Base-by-base conservation (phyloP, 2,329 filamentous ascomycete species). In the Calonectria pteridis region DNA sequence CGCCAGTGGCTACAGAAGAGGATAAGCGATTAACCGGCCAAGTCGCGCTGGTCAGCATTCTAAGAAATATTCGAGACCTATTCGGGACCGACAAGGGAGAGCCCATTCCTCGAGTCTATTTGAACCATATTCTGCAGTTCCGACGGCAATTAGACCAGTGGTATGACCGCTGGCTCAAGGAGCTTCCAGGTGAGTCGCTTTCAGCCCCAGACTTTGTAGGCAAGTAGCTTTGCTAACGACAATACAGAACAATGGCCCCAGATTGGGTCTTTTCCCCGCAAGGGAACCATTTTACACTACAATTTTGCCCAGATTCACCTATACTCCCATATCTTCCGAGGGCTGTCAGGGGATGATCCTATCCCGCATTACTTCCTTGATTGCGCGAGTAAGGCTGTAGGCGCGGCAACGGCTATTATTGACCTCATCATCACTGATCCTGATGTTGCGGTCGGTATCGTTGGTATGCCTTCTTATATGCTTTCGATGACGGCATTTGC, bases 1-100 rank as follows among this genome's bases (percentile, higher is more conserved):
- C 87, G 0, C 85, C 89, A 0, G 84, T 88, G 26, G 86, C 89
- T 4, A 90, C 86, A 0, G 86, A 89, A 0, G 87, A 89, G 6
- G 91, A 93, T 71, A 88, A 89, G 68, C 85, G 91, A 4, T 84
- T 92, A 2, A 84, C 90, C n/a, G 90, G 90, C 26, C 91, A 92
- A 76, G 89, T 93, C 35, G 88, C 89, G 0, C 78, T 92, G 43
- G 86, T 92, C 40, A 88, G 88, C 55, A 92, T 92, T 51, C 83
- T 92, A 74, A 88, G 88, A 82, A 86, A 89, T 82, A 83, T 91
- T 80, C 83, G 89, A 77, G 84, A 91, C 29, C 78, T 90, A 1
- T 92, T 92, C 77, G 90, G 91, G 0, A 88, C 88, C 1, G 90
- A 92, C 69, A 88, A 85, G 4, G 88, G 90, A 10, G 87, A 89